Evolutionary conservation across 2,329 filamentous ascomycete genomes (phyloP).

Genomic region (Trichoderma cornu-damae): DNA sequence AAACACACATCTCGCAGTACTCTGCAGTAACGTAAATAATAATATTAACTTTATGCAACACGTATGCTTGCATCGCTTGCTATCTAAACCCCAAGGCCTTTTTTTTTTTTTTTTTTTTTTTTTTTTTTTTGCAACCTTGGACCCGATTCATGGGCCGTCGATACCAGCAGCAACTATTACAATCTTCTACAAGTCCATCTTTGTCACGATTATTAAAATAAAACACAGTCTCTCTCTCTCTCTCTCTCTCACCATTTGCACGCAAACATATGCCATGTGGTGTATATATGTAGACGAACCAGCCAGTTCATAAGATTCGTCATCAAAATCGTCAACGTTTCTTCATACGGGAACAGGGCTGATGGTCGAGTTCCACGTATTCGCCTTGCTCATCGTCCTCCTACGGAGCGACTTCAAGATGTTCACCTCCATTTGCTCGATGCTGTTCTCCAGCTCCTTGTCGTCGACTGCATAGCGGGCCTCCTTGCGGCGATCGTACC

Average conservation of each 20-base stretch:
- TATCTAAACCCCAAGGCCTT: background rate
- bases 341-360: slow-evolving; percentile 25
- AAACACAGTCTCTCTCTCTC: too few species aligned
- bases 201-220: too few species aligned
- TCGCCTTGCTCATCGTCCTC: slow-evolving; percentile 52
- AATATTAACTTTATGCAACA: slow-evolving; percentile 6
- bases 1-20: too few species aligned
- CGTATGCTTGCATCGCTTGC: background rate
- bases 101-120: too few species aligned
- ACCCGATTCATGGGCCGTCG: too few species aligned
- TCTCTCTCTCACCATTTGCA: background rate
- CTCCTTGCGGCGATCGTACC: slow-evolving; percentile 49
- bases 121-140: too few species aligned
- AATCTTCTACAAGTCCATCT: too few species aligned
- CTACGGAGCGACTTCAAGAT: slow-evolving; percentile 53
- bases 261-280: background rate
- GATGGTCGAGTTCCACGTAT: slow-evolving; percentile 47
- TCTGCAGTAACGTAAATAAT: background rate
- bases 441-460: slow-evolving; percentile 48
- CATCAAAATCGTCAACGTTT: background rate
- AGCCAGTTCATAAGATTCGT: background rate
- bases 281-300: background rate
- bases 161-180: too few species aligned
- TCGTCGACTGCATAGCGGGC: slow-evolving; percentile 46
- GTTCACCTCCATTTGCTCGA: slow-evolving; percentile 52